These are phyloP conservation scores for Helminthosporium solani DNA, from an alignment of 2,329 filamentous ascomycete species.

Conservation along the genomic window DNA sequence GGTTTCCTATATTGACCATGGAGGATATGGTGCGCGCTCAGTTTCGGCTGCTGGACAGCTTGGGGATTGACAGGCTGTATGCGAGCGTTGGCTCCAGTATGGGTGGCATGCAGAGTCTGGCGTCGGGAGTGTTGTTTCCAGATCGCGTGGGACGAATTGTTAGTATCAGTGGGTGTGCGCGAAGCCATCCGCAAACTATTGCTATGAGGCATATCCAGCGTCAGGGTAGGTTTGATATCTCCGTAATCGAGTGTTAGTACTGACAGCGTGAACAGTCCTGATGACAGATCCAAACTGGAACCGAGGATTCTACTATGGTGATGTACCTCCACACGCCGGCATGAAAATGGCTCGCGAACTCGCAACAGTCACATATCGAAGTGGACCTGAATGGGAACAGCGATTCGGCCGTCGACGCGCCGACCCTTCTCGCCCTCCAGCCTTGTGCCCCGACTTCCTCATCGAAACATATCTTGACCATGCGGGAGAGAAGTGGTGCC, in stretches of 20 bases:
- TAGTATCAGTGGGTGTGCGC: slow-evolving; percentile 88
- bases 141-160: slow-evolving; percentile 79
- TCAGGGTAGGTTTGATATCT: slow-evolving; percentile 54
- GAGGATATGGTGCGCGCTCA: slow-evolving; percentile 98
- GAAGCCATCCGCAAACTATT: slow-evolving; percentile 96
- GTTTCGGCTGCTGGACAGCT: slow-evolving; percentile 78
- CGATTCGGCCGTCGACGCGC: slow-evolving; percentile 86
- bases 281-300: slow-evolving; percentile 99
- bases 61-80: slow-evolving; percentile 77
- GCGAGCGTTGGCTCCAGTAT: slow-evolving; percentile 95
- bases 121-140: slow-evolving; percentile 80
- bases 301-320: slow-evolving; percentile 82
- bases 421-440: slow-evolving; percentile 81
- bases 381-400: slow-evolving; percentile 95
- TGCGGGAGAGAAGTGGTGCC: slow-evolving; percentile 95
- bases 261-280: slow-evolving; percentile 58
- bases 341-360: slow-evolving; percentile 99
- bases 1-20: slow-evolving; percentile 93
- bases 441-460: slow-evolving; percentile 93
- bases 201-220: slow-evolving; percentile 98
- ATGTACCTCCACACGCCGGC: slow-evolving; percentile 85
- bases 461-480: slow-evolving; percentile 99
- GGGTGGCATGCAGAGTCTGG: slow-evolving; percentile 97
- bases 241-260: background rate
- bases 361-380: slow-evolving; percentile 94